Evolutionary conservation across 768 basidiomycete genomes (phyloP), one percentile per base, ranked within the genome.

Genomic region (Pseudohyphozyma bogoriensis): DNA sequence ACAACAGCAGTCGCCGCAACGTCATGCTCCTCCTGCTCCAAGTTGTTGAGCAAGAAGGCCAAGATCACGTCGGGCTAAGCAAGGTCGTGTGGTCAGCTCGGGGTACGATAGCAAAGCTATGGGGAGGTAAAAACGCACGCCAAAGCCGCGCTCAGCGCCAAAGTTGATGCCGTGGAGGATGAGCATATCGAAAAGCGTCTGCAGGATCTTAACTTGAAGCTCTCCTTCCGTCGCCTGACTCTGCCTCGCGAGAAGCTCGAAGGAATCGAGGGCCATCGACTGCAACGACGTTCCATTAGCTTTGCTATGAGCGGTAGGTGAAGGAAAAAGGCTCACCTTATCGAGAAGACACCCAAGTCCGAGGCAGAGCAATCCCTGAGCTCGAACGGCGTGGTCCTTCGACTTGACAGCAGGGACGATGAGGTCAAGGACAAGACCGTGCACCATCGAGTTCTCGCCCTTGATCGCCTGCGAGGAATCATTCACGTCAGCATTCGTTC

Each of bases 321-420:
- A 22, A 44, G 1, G 35, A 36, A 18, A 7, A 7, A 7, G n/a
- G 60, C 73, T 11, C 62, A 83, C 83, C 75, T 83, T 81, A 32
- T 86, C 88, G 60, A 95, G 88, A 59, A 91, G 81, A 69, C 85
- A 89, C 71, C 87, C 89, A 18, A 92, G 76, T 2, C 89, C 89
- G 1, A 95, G 77, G 60, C 83, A 82, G 58, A 87, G 76, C 15
- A 91, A 77, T 1, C 89, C 89, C 72, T 85, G 84, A 72, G 89
- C 86, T 42, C 87, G 79, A 68, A 92, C 78, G 1, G 79, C 78
- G 8, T 87, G 78, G 67, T 93, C 89, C 74, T 92, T 92, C 55
- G 88, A 82, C 70, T 85, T 84, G 46, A 96, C 87, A 7, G 88
- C 83, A 3, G 93, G 93, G 35, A 95, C 82, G 69, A 96, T 89